A percentile compares a stretch with the other conserved stretches of the same genome.
Evolutionary conservation across 192 early-diverging fungal species (phyloP).

Genomic region (Backusella mclennaniae): DNA sequence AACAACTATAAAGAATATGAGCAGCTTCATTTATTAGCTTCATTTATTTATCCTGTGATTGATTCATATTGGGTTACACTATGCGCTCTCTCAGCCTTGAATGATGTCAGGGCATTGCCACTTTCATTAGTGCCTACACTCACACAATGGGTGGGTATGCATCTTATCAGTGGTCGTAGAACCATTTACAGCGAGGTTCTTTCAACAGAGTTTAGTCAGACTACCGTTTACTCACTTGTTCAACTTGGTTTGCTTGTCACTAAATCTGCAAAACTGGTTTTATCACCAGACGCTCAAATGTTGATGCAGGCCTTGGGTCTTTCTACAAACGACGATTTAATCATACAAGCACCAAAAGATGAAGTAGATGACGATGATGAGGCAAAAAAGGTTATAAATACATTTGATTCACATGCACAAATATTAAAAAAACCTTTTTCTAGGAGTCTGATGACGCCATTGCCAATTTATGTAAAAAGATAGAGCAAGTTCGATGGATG

Average conservation of each 20-base stretch:
- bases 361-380: not conserved
- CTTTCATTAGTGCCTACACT: conserved; percentile 6
- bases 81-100: conserved; percentile 1
- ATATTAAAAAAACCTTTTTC: not conserved
- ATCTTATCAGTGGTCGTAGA: conserved; percentile 17
- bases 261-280: conserved; percentile 14
- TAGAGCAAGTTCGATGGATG: conserved; percentile 12
- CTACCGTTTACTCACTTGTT: not conserved
- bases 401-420: not conserved
- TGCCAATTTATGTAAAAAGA: conserved; percentile 3
- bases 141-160: conserved; percentile 15
- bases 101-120: conserved; percentile 10
- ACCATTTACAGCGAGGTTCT: conserved; percentile 20
- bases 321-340: conserved; percentile 13
- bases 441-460: conserved; percentile 4
- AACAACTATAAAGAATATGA: not conserved
- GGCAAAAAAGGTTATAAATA: not conserved
- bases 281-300: conserved; percentile 23
- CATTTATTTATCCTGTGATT: conserved; percentile 16
- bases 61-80: conserved; percentile 17
- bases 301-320: conserved; percentile 11
- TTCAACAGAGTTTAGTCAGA: conserved; percentile 17
- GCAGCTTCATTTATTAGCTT: conserved; percentile 14
- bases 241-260: not conserved
- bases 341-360: not conserved